Conservation (phyloP, 345 rosid species). For the Murraya koenigii region DNA sequence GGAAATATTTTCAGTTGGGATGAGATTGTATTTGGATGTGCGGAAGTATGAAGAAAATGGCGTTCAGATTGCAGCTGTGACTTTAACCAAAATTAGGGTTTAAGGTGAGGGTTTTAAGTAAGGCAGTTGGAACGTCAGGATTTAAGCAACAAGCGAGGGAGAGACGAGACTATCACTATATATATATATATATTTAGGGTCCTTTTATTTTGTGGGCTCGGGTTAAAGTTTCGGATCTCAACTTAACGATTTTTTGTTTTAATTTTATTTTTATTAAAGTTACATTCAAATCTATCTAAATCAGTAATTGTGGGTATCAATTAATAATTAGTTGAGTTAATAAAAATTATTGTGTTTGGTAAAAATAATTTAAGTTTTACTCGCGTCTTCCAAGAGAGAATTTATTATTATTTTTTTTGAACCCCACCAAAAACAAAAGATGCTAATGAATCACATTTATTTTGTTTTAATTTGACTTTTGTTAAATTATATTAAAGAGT, state of each 20-base stretch:
- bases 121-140: neutral
- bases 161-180: too few relatives aligned
- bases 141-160: neutral
- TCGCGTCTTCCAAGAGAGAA: too few relatives aligned
- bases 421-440: too few relatives aligned
- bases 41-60: neutral
- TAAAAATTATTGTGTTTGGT: too few relatives aligned
- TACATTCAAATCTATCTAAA: too few relatives aligned
- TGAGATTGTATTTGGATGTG: neutral
- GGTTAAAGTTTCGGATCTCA: neutral
- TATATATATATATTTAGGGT: neutral
- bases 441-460: neutral
- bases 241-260: neutral
- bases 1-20: too few relatives aligned
- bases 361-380: too few relatives aligned
- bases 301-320: too few relatives aligned
- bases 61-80: neutral
- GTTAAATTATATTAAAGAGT: too few relatives aligned
- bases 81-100: neutral
- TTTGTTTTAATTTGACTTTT: neutral
- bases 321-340: too few relatives aligned
- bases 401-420: too few relatives aligned
- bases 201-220: neutral
- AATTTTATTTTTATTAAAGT: neutral
- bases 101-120: neutral